phyloP scores from a whole-genome alignment of 192 early-diverging fungal genomes.

The Coemansia sp. region DNA sequence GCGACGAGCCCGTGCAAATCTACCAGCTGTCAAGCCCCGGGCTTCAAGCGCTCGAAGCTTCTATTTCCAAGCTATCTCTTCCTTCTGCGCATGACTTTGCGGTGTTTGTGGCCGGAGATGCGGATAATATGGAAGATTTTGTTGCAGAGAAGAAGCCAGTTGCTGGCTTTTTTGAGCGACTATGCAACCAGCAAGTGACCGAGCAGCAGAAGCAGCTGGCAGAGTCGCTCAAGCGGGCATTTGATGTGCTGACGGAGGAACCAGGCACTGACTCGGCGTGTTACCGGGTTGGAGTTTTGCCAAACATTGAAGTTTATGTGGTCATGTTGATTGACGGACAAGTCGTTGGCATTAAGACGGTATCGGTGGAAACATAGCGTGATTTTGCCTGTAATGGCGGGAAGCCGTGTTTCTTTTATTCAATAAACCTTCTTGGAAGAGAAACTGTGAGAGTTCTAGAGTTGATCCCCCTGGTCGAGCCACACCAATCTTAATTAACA shows the following conservation, averaged over 20 bases:
- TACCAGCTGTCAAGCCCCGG: slow-evolving; percentile 38
- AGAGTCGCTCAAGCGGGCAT: slow-evolving; percentile 21
- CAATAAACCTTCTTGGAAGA: too few species aligned
- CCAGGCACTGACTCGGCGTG: slow-evolving; percentile 33
- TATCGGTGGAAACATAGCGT: slow-evolving; percentile 41
- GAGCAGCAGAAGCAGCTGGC: slow-evolving; percentile 42
- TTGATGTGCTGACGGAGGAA: slow-evolving; percentile 10
- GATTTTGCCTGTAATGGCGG: not conserved
- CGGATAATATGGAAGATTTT: slow-evolving; percentile 30
- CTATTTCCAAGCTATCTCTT: slow-evolving; percentile 33
- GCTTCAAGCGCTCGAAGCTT: slow-evolving; percentile 28
- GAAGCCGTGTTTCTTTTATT: not conserved
- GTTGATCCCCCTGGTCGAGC: too few species aligned
- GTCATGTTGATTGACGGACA: slow-evolving; percentile 53
- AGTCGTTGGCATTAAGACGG: slow-evolving; percentile 45
- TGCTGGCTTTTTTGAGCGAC: slow-evolving; percentile 19
- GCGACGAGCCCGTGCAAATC: slow-evolving; percentile 52
- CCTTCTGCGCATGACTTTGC: slow-evolving; percentile 44
- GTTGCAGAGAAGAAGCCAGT: slow-evolving; percentile 32
- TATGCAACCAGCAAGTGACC: slow-evolving; percentile 39
- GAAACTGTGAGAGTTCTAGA: too few species aligned
- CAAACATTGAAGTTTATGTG: slow-evolving; percentile 50
- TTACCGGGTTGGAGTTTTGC: slow-evolving; percentile 41
- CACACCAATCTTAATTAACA: too few species aligned
- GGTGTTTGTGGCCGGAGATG: slow-evolving; percentile 33